These are phyloP conservation scores for Trichophyton equinum DNA, from an alignment of 2,329 filamentous ascomycete species.

Conservation along the genomic window DNA sequence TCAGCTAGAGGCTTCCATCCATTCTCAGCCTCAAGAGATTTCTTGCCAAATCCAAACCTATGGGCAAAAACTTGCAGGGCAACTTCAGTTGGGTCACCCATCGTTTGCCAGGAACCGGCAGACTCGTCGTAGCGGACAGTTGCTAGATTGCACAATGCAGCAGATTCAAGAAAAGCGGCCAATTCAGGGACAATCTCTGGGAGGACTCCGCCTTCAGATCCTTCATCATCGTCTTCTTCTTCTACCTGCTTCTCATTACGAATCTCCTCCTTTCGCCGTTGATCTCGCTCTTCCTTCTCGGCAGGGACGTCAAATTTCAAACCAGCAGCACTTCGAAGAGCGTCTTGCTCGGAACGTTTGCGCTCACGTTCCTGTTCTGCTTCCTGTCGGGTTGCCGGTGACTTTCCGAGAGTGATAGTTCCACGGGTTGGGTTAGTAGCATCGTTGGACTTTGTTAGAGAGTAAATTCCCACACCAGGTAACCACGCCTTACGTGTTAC, in stretches of 20 bases:
- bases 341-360: constrained; percentile 39
- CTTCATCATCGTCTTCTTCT: constrained; percentile 16
- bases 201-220: constrained; percentile 13
- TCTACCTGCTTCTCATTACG: constrained; percentile 13
- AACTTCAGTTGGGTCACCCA: constrained; percentile 55
- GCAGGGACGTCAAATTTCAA: constrained; percentile 53
- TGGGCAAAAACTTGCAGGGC: constrained; percentile 54
- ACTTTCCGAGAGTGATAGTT: constrained; percentile 28
- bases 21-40: constrained; percentile 25
- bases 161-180: constrained; percentile 40
- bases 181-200: constrained; percentile 36
- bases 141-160: constrained; percentile 45
- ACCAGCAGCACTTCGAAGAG: constrained; percentile 47
- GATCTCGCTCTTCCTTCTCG: constrained; percentile 25
- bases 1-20: constrained; percentile 46
- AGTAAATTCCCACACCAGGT: constrained; percentile 40
- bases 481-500: constrained; percentile 48
- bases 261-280: constrained; percentile 19
- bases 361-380: constrained; percentile 25
- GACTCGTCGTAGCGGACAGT: constrained; percentile 35
- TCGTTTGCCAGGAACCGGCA: constrained; percentile 40
- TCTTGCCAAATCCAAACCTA: constrained; percentile 43
- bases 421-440: constrained; percentile 45
- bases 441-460: constrained; percentile 40
- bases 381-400: constrained; percentile 21